Evolutionary conservation across 805 yeast genomes (phyloP).

Genomic region (Cyberlindnera lachancei): DNA sequence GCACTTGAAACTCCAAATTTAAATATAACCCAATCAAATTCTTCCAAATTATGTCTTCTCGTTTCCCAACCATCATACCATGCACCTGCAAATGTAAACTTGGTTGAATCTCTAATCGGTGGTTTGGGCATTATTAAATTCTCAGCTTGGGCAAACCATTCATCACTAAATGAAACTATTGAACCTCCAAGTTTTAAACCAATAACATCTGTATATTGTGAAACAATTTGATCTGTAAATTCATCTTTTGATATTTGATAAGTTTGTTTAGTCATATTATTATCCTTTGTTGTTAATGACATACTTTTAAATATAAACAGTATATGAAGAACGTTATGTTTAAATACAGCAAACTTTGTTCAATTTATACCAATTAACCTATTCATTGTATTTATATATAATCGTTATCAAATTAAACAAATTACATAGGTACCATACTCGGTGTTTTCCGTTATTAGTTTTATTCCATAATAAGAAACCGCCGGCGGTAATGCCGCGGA

Average conservation of each 20-base stretch:
- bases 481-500: too few relatives aligned
- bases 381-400: too few relatives aligned
- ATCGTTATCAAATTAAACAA: too few relatives aligned
- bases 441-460: too few relatives aligned
- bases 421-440: too few relatives aligned
- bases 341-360: not conserved
- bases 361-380: too few relatives aligned
- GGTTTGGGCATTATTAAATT: slow-evolving; percentile 76
- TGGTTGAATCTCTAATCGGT: slow-evolving; percentile 76
- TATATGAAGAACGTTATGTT: not conserved
- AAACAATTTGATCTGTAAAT: slow-evolving; percentile 18
- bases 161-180: slow-evolving; percentile 66
- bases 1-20: slow-evolving; percentile 83
- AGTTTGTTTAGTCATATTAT: slow-evolving; percentile 4
- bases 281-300: too few relatives aligned
- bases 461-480: too few relatives aligned
- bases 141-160: slow-evolving; percentile 92
- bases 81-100: slow-evolving; percentile 80
- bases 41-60: slow-evolving; percentile 80
- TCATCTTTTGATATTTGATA: slow-evolving; percentile 15
- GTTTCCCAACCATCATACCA: slow-evolving; percentile 99
- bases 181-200: slow-evolving; percentile 81
- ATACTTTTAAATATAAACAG: too few relatives aligned
- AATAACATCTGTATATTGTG: slow-evolving; percentile 52
- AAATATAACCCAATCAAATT: slow-evolving; percentile 82